These are phyloP conservation scores for Schizonepeta tenuifolia DNA, from an alignment of 257 asterid species.

Conservation along the genomic window DNA sequence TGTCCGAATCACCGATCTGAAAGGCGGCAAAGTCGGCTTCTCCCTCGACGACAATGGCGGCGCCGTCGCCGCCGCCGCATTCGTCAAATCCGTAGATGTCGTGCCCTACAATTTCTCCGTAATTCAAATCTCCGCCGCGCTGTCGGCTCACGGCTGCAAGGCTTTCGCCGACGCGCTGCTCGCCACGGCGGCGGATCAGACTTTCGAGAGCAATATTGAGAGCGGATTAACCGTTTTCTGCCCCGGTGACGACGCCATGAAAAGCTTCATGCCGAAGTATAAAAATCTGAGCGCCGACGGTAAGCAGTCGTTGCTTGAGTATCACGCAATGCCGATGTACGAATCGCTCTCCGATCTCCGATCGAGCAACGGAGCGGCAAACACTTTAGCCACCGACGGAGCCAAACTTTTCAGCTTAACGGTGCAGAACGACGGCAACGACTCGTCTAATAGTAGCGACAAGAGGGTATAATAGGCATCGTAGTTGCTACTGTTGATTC, in stretches of 20 bases:
- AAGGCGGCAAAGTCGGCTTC: slow-evolving; percentile 72
- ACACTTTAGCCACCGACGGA: slow-evolving; percentile 72
- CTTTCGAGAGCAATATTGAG: slow-evolving; percentile 43
- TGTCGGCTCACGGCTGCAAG: slow-evolving; percentile 80
- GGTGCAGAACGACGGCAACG: slow-evolving; percentile 60
- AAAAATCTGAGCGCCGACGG: slow-evolving; percentile 49
- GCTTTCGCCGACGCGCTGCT: slow-evolving; percentile 64
- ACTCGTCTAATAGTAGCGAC: too few species aligned
- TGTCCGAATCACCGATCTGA: slow-evolving; percentile 58
- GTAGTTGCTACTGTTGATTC: too few species aligned
- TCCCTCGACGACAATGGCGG: slow-evolving; percentile 41
- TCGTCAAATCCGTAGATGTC: slow-evolving; percentile 47
- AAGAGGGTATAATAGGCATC: too few species aligned
- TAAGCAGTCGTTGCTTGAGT: slow-evolving; percentile 44
- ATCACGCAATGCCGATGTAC: slow-evolving; percentile 66
- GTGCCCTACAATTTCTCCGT: slow-evolving; percentile 71
- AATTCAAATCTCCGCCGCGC: slow-evolving; percentile 62
- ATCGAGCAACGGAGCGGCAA: slow-evolving; percentile 54
- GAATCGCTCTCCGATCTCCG: slow-evolving; percentile 49
- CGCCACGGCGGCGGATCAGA: slow-evolving; percentile 55
- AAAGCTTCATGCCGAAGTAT: slow-evolving; percentile 50
- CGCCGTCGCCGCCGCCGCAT: slow-evolving; percentile 40
- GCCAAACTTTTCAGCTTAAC: slow-evolving; percentile 51
- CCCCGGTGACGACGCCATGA: slow-evolving; percentile 80
- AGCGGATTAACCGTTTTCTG: slow-evolving; percentile 79